phyloP scores from a whole-genome alignment of 176 grass and related monocot genomes.

The Musa troglodytarum region DNA sequence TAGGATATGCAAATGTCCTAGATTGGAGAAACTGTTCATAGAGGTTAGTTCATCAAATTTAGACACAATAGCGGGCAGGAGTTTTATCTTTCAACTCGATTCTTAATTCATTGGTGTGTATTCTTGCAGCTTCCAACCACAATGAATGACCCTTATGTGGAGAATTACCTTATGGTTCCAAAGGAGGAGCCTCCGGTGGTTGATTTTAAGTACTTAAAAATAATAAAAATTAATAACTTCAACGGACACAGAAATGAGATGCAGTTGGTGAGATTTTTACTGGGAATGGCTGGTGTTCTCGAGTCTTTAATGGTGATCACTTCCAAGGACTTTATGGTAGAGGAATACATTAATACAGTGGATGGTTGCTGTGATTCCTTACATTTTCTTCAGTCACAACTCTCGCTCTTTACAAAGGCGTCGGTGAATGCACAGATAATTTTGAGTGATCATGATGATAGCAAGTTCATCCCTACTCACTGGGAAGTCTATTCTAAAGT shows the following conservation, averaged over 20 bases:
- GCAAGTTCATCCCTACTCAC: slow-evolving; percentile 43
- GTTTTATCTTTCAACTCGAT: background rate
- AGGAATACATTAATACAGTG: slow-evolving; percentile 28
- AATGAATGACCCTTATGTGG: slow-evolving; percentile 41
- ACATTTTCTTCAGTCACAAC: slow-evolving; percentile 24
- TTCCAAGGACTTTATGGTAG: slow-evolving; percentile 40
- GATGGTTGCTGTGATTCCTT: slow-evolving; percentile 10
- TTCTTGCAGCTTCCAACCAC: slow-evolving; percentile 62
- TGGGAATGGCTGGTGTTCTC: slow-evolving; percentile 39
- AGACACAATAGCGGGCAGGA: background rate
- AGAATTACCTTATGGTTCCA: slow-evolving; percentile 44
- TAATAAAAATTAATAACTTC: slow-evolving; percentile 71
- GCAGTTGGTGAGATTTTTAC: slow-evolving; percentile 47
- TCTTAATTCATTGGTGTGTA: background rate
- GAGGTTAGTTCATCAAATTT: slow-evolving; percentile 31
- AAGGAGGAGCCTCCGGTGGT: slow-evolving; percentile 57
- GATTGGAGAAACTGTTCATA: slow-evolving; percentile 57
- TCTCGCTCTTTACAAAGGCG: slow-evolving; percentile 38
- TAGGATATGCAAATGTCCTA: slow-evolving; percentile 46
- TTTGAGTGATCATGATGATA: slow-evolving; percentile 35
- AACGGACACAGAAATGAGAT: slow-evolving; percentile 71
- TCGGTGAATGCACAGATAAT: slow-evolving; percentile 48
- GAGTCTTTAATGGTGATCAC: slow-evolving; percentile 40
- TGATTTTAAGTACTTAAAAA: slow-evolving; percentile 48
- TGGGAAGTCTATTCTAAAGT: slow-evolving; percentile 60